These are phyloP conservation scores for Capillidium rhysosporum DNA, from an alignment of 371 early-diverging fungal genomes.

Conservation along the genomic window DNA sequence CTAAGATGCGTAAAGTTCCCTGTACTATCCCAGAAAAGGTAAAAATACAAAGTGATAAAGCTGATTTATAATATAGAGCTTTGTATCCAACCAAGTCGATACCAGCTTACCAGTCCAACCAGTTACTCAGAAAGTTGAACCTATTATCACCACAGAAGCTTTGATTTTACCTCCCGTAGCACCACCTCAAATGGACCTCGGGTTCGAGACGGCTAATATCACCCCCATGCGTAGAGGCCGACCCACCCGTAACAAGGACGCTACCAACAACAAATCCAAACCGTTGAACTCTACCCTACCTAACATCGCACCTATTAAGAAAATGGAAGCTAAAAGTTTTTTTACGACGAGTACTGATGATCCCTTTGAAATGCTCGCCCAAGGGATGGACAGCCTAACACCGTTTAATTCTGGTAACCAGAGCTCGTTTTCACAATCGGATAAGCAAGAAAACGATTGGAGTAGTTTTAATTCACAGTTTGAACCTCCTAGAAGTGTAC, in stretches of 20 bases:
- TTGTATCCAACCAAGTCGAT: constrained; percentile 11
- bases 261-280: background rate
- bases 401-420: background rate
- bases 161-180: constrained; percentile 16
- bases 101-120: background rate
- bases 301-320: background rate
- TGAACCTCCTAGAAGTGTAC: too few relatives aligned
- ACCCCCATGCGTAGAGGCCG: constrained; percentile 57
- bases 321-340: background rate
- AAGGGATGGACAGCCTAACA: background rate
- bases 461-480: too few relatives aligned
- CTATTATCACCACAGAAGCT: constrained; percentile 15
- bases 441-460: too few relatives aligned
- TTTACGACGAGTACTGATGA: background rate
- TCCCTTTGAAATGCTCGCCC: constrained; percentile 4
- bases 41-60: too few relatives aligned
- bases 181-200: constrained; percentile 11
- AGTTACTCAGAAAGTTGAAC: constrained; percentile 10
- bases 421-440: too few relatives aligned
- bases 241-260: constrained; percentile 17
- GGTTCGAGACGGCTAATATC: constrained; percentile 22
- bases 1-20: constrained; percentile 34
- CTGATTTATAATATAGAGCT: constrained; percentile 14
- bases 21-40: constrained; percentile 38
- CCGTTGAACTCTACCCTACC: background rate